phyloP scores from a whole-genome alignment of 176 grass and related monocot species.

The Eragrostis nindensis region DNA sequence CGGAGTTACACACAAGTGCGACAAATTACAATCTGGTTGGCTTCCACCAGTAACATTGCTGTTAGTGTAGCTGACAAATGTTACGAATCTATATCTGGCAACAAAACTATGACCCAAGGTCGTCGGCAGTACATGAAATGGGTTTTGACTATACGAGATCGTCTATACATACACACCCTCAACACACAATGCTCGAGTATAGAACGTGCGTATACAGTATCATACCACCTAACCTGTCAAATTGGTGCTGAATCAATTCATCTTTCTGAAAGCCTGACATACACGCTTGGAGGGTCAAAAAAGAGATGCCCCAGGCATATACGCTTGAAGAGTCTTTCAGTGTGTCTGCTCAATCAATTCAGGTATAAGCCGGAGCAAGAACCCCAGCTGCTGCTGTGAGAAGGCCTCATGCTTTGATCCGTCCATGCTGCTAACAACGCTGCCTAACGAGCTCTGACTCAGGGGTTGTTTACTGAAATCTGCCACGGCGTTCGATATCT shows the following conservation, averaged over 20 bases:
- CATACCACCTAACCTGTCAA: conserved; percentile 14
- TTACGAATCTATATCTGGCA: background rate
- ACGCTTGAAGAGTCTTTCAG: background rate
- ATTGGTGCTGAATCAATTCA: background rate
- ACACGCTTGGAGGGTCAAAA: background rate
- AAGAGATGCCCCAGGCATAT: background rate
- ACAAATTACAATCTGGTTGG: background rate
- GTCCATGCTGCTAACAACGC: background rate
- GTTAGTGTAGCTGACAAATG: conserved; percentile 1
- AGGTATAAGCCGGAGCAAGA: conserved; percentile 71
- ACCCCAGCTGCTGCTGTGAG: conserved; percentile 57
- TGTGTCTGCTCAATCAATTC: conserved; percentile 50
- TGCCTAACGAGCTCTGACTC: background rate
- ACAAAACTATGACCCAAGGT: conserved; percentile 9
- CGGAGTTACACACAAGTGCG: background rate
- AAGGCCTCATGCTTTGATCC: conserved; percentile 37
- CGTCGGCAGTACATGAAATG: background rate
- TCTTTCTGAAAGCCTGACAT: background rate
- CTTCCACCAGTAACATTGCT: background rate
- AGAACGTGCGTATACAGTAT: background rate
- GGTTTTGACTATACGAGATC: background rate
- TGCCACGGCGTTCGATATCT: conserved; percentile 53
- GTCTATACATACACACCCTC: background rate
- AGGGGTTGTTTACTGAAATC: conserved; percentile 38
- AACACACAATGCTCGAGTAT: background rate